These are phyloP conservation scores for Blastobotrys petasosporus DNA, from an alignment of 1,139 yeast species.

Conservation along the genomic window DNA sequence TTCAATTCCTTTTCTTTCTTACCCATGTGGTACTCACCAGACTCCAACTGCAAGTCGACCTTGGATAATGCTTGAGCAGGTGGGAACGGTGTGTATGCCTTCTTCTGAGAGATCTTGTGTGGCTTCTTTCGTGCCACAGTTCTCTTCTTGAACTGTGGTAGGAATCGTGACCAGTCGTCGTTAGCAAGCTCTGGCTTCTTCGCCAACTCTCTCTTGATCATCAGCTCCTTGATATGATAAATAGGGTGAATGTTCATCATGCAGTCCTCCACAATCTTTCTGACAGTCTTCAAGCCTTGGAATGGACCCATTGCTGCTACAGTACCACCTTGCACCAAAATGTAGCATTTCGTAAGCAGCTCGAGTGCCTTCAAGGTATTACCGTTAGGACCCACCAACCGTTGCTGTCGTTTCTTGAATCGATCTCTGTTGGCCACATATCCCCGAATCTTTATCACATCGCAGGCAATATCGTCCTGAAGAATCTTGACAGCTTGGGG, in stretches of 20 bases:
- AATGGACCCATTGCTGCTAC: slow-evolving; percentile 97
- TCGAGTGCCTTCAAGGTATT: slow-evolving; percentile 94
- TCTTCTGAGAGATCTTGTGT: slow-evolving; percentile 37
- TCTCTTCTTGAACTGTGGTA: slow-evolving; percentile 95
- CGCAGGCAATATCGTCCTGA: slow-evolving; percentile 92
- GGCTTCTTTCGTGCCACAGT: slow-evolving; percentile 93
- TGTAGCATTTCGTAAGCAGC: slow-evolving; percentile 85
- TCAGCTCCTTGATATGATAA: slow-evolving; percentile 90
- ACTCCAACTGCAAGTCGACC: slow-evolving; percentile 93
- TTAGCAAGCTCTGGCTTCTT: slow-evolving; percentile 91
- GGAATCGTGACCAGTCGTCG: slow-evolving; percentile 95
- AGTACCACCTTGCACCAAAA: slow-evolving; percentile 94
- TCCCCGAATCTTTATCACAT: slow-evolving; percentile 90
- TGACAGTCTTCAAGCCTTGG: slow-evolving; percentile 84
- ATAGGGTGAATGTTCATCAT: slow-evolving; percentile 96
- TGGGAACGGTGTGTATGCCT: slow-evolving; percentile 91
- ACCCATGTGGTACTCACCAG: slow-evolving; percentile 96
- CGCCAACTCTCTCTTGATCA: slow-evolving; percentile 93
- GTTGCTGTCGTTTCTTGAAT: slow-evolving; percentile 90
- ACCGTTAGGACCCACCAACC: slow-evolving; percentile 95
- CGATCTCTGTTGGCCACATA: slow-evolving; percentile 86
- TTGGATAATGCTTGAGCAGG: slow-evolving; percentile 96
- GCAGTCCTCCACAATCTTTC: slow-evolving; percentile 95
- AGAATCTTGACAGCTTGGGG: slow-evolving; percentile 92
- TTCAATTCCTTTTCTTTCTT: slow-evolving; percentile 72